Conservation (phyloP, 1,284 basidiomycete species). For the Leucoagaricus sp. region DNA sequence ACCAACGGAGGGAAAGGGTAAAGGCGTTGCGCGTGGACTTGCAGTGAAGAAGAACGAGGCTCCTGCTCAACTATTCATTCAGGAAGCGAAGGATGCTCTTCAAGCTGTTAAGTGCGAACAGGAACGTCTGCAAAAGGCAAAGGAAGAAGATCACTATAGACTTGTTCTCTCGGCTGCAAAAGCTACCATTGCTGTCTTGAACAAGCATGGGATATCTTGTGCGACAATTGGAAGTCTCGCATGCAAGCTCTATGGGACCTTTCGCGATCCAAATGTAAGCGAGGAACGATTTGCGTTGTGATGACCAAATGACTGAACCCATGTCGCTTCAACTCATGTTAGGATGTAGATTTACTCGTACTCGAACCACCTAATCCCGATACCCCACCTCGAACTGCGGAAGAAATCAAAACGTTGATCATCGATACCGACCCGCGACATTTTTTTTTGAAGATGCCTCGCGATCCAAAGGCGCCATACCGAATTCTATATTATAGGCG, state of each 20-base stretch:
- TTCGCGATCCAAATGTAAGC: conserved; percentile 35
- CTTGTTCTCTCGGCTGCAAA: conserved; percentile 32
- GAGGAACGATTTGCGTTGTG: too few species aligned
- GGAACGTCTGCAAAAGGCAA: neutral
- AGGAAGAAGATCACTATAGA: conserved; percentile 23
- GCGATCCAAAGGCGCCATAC: conserved; percentile 31
- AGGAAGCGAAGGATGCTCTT: too few species aligned
- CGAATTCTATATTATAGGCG: conserved; percentile 31
- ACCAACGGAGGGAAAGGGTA: too few species aligned
- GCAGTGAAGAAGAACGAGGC: too few species aligned
- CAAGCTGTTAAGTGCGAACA: too few species aligned
- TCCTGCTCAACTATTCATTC: too few species aligned
- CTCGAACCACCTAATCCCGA: conserved; percentile 27
- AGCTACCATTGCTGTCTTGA: conserved; percentile 27
- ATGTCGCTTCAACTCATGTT: neutral
- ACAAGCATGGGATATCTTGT: conserved; percentile 24
- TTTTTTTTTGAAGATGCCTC: conserved; percentile 33
- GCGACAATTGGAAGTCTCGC: conserved; percentile 39
- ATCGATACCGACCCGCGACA: conserved; percentile 23
- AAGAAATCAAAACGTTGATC: conserved; percentile 24
- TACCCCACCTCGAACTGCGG: conserved; percentile 10
- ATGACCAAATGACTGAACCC: too few species aligned
- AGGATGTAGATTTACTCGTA: conserved; percentile 41
- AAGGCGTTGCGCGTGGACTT: too few species aligned
- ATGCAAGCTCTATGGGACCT: conserved; percentile 35